These are phyloP conservation scores for Paralagenidium karlingii DNA, from an alignment of 352 stramenopile species.

Conservation along the genomic window DNA sequence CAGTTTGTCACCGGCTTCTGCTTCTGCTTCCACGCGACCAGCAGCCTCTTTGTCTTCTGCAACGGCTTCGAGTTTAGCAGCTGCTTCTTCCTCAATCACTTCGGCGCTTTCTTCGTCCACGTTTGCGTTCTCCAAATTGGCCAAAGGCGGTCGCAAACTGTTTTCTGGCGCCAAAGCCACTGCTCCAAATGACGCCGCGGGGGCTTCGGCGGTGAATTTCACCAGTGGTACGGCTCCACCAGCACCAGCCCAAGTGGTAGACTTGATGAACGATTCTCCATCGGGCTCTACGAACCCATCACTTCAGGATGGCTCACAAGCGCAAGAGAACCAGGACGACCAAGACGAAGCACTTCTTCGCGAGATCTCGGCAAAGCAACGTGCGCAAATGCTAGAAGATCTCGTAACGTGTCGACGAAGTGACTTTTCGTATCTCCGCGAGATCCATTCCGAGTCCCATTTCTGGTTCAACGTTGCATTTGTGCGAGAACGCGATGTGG, in stretches of 20 bases:
- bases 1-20: slow-evolving; percentile 2
- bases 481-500: slow-evolving; percentile 50
- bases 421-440: slow-evolving; percentile 73
- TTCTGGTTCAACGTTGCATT: slow-evolving; percentile 76
- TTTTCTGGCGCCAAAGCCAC: slow-evolving; percentile 40
- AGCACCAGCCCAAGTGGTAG: slow-evolving; percentile 1
- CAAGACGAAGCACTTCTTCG: slow-evolving; percentile 20
- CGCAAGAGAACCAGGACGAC: slow-evolving; percentile 8
- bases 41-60: not conserved
- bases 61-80: slow-evolving; percentile 7
- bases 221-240: slow-evolving; percentile 3
- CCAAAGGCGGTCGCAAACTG: slow-evolving; percentile 33
- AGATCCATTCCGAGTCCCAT: slow-evolving; percentile 65
- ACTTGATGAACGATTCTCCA: not conserved
- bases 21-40: slow-evolving; percentile 8
- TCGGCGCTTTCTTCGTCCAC: slow-evolving; percentile 36
- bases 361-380: slow-evolving; percentile 48
- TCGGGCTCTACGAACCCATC: slow-evolving; percentile 2
- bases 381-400: slow-evolving; percentile 57
- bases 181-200: no score
- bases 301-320: slow-evolving; percentile 4
- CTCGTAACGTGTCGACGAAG: slow-evolving; percentile 54
- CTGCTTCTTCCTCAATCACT: slow-evolving; percentile 19
- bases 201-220: not conserved
- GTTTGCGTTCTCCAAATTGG: slow-evolving; percentile 29